A percentile compares a stretch with the other conserved stretches of the same genome.
These are phyloP conservation scores for Diaporthe aspalathi DNA, from an alignment of 2,329 filamentous ascomycete species.

Conservation along the genomic window DNA sequence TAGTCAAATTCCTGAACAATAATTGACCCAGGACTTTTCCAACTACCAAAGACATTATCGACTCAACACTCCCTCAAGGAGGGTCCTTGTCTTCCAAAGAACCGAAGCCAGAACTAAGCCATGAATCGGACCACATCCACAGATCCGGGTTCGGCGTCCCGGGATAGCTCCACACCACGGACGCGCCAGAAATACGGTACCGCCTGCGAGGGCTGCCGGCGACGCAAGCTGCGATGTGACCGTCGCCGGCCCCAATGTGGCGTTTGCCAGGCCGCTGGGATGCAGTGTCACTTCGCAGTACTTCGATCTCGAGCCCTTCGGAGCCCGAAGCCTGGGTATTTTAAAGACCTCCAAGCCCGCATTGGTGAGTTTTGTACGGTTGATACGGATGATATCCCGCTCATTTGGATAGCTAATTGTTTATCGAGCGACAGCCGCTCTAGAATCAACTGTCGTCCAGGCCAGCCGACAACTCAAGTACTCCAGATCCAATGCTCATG, in stretches of 20 bases:
- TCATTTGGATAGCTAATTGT: background rate
- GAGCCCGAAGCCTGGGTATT: conserved; percentile 9
- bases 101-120: background rate
- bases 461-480: background rate
- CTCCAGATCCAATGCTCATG: background rate
- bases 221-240: conserved; percentile 4
- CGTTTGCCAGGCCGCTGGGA: background rate
- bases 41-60: background rate
- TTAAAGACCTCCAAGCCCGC: conserved; percentile 6
- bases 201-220: background rate
- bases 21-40: background rate
- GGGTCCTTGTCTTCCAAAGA: background rate
- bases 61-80: background rate
- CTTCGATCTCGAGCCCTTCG: background rate
- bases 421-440: background rate
- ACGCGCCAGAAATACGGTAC: background rate
- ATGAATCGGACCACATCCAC: background rate
- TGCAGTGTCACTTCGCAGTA: background rate
- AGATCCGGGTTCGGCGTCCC: background rate
- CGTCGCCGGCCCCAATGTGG: background rate
- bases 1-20: too few relatives aligned
- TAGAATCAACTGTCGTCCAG: background rate
- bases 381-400: background rate
- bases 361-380: background rate
- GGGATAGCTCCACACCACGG: background rate